These are phyloP conservation scores for Magnusiomyces suaveolens DNA, from an alignment of 1,139 yeast species.

Conservation along the genomic window DNA sequence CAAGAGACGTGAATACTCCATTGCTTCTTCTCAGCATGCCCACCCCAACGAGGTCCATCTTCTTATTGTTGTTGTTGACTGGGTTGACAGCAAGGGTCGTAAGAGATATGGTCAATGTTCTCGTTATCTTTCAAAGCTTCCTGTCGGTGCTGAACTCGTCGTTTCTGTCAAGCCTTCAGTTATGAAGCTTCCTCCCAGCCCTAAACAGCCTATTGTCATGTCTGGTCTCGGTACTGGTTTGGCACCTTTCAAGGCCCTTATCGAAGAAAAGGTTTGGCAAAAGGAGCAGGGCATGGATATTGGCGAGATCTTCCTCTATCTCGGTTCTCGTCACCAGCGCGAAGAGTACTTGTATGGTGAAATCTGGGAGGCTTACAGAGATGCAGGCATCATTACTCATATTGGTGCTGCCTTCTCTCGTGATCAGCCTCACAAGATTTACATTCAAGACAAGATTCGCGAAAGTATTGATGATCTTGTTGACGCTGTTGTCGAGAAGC, in stretches of 20 bases:
- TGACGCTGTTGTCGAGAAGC: slow-evolving; percentile 64
- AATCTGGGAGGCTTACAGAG: slow-evolving; percentile 91
- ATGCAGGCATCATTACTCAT: slow-evolving; percentile 85
- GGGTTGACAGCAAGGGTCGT: slow-evolving; percentile 84
- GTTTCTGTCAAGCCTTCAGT: slow-evolving; percentile 96
- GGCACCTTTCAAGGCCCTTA: slow-evolving; percentile 96
- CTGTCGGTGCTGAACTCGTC: slow-evolving; percentile 75
- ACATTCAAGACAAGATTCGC: slow-evolving; percentile 88
- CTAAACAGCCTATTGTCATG: slow-evolving; percentile 89
- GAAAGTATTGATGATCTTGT: slow-evolving; percentile 65
- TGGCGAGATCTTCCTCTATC: slow-evolving; percentile 78
- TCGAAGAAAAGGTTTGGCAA: slow-evolving; percentile 94
- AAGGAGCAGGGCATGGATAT: slow-evolving; percentile 77
- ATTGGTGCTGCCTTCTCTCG: slow-evolving; percentile 98
- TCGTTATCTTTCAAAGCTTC: slow-evolving; percentile 70
- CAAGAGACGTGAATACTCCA: slow-evolving; percentile 97
- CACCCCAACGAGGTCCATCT: slow-evolving; percentile 89
- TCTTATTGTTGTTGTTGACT: slow-evolving; percentile 90
- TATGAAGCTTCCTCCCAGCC: slow-evolving; percentile 84
- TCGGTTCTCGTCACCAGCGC: slow-evolving; percentile 93
- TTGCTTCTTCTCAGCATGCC: slow-evolving; percentile 88
- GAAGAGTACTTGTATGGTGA: slow-evolving; percentile 96
- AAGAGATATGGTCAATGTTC: slow-evolving; percentile 92
- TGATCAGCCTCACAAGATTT: slow-evolving; percentile 91
- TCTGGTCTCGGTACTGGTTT: slow-evolving; percentile 97